phyloP scores from a whole-genome alignment of 2,329 filamentous ascomycete genomes.

The Pyricularia grisea region DNA sequence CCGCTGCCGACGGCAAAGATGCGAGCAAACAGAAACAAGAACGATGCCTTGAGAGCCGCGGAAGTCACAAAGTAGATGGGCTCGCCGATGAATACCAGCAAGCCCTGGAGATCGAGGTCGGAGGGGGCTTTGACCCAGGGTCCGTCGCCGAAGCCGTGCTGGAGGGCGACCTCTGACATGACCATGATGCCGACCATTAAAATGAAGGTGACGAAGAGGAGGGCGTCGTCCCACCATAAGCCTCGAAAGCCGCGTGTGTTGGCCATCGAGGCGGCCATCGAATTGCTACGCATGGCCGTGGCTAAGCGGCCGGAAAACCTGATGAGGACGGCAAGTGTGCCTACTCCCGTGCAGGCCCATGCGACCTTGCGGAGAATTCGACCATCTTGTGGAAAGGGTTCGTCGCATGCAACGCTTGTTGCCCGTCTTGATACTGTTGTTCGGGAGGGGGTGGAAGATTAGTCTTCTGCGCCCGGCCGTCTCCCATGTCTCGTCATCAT shows the following conservation, averaged over 20 bases:
- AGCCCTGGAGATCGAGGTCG: not conserved
- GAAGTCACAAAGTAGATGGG: not conserved
- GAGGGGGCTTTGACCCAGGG: not conserved
- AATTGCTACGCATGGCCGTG: not conserved
- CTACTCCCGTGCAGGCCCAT: not conserved
- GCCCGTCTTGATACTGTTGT: not conserved
- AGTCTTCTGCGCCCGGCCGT: not conserved
- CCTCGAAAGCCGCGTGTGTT: not conserved
- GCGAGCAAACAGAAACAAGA: not conserved
- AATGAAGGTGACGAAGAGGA: not conserved
- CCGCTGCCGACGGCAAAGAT: constrained; percentile 2
- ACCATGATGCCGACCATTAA: not conserved
- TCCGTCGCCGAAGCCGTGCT: not conserved
- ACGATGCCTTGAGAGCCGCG: not conserved
- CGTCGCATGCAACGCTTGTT: not conserved
- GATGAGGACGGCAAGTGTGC: not conserved
- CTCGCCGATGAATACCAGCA: not conserved
- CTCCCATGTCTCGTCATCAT: not conserved
- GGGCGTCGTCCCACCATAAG: not conserved
- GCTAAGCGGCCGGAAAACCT: not conserved
- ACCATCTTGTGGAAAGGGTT: not conserved
- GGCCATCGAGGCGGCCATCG: not conserved
- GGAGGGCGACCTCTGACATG: not conserved
- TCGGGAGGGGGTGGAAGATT: not conserved
- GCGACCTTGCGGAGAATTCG: not conserved